Conservation (phyloP, 1,284 basidiomycete genomes). For the Ganoderma resinaceum region DNA sequence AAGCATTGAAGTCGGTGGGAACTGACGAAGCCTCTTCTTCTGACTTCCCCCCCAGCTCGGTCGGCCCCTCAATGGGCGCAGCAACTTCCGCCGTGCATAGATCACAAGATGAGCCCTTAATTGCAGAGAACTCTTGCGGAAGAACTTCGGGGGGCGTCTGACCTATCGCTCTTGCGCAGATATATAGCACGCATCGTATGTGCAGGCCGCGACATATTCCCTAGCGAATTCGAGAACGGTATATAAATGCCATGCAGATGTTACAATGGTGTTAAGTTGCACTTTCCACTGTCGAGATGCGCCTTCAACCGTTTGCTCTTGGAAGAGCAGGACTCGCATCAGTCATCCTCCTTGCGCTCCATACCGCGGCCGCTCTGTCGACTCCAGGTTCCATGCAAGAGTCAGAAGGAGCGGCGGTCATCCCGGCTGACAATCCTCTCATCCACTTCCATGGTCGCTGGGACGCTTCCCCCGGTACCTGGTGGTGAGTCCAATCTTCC, state of each 20-base stretch:
- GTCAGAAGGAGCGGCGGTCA: constrained; percentile 14
- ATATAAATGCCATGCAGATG: background rate
- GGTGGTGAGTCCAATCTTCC: constrained; percentile 42
- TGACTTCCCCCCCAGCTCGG: background rate
- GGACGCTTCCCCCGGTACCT: constrained; percentile 47
- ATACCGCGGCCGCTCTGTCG: constrained; percentile 2
- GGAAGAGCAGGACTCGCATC: background rate
- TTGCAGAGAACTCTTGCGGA: constrained; percentile 6
- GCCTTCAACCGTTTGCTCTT: background rate
- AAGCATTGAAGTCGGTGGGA: background rate
- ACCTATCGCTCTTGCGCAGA: background rate
- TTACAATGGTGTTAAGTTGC: background rate
- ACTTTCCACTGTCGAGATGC: background rate
- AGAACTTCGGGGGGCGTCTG: constrained; percentile 10
- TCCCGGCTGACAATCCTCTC: constrained; percentile 40
- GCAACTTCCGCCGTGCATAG: background rate
- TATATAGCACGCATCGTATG: background rate
- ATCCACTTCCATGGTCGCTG: constrained; percentile 48
- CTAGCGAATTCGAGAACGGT: background rate
- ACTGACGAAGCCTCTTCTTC: background rate
- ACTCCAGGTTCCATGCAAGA: background rate
- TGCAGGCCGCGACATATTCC: background rate
- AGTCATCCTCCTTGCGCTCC: constrained; percentile 2
- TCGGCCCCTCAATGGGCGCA: background rate
- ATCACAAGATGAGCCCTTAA: constrained; percentile 1